Conservation (phyloP, 1,139 yeast species). For the Wickerhamomyces sp. region DNA sequence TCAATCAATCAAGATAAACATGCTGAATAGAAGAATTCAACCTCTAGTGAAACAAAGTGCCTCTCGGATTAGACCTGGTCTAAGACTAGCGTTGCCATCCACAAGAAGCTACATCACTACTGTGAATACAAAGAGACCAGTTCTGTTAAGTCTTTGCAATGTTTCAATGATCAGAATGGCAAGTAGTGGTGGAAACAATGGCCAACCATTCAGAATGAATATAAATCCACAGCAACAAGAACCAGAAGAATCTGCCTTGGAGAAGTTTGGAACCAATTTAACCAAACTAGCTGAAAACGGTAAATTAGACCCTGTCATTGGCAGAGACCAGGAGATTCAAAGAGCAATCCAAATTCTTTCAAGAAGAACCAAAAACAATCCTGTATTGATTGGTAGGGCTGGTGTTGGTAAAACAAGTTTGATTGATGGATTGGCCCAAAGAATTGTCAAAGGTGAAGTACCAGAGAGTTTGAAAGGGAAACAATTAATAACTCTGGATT, state of each 20-base stretch:
- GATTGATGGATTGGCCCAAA: slow-evolving; percentile 97
- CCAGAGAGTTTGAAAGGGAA: slow-evolving; percentile 82
- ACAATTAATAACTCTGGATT: slow-evolving; percentile 78
- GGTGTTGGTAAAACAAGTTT: slow-evolving; percentile 99
- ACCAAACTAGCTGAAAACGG: slow-evolving; percentile 94
- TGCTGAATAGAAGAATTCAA: slow-evolving; percentile 10
- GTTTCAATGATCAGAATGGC: too few relatives aligned
- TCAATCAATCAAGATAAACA: not conserved
- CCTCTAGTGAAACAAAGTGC: slow-evolving; percentile 1
- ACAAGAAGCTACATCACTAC: not conserved
- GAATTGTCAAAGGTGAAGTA: slow-evolving; percentile 93
- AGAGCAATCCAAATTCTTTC: slow-evolving; percentile 91
- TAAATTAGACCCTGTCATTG: slow-evolving; percentile 95
- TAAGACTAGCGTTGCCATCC: not conserved
- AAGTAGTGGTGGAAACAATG: slow-evolving; percentile 15
- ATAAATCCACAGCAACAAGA: slow-evolving; percentile 37
- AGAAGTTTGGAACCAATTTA: slow-evolving; percentile 87
- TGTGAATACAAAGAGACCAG: not conserved
- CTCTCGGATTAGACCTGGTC: too few relatives aligned
- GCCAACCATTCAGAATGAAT: slow-evolving; percentile 24
- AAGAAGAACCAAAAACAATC: slow-evolving; percentile 93
- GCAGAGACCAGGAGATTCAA: slow-evolving; percentile 97
- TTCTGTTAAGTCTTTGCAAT: too few relatives aligned
- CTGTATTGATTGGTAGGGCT: slow-evolving; percentile 96
- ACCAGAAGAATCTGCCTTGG: slow-evolving; percentile 68